Percentiles rank a stretch among this genome's conserved stretches.
These are phyloP conservation scores for Marsdenia floribunda DNA, from an alignment of 257 asterid genomes.

Conservation along the genomic window DNA sequence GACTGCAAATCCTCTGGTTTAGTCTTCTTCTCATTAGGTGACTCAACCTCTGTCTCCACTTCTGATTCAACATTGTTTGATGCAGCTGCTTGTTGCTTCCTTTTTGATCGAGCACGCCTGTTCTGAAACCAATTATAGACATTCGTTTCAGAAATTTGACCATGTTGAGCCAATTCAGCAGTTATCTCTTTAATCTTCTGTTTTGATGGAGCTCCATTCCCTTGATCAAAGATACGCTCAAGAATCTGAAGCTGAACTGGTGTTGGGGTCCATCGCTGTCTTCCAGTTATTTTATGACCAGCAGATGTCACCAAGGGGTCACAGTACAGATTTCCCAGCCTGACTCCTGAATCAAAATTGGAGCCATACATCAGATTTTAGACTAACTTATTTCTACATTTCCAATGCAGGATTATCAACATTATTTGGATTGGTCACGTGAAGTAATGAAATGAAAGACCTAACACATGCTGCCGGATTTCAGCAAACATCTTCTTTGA, in stretches of 20 bases:
- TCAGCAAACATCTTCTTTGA: conserved; percentile 4
- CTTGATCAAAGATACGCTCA: conserved; percentile 88
- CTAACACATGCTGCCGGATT: not conserved
- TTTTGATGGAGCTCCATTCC: conserved; percentile 92
- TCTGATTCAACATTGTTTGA: conserved; percentile 70
- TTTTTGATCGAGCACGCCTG: conserved; percentile 94
- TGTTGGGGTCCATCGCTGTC: conserved; percentile 97
- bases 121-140: conserved; percentile 99
- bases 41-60: conserved; percentile 92
- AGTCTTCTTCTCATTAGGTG: conserved; percentile 78
- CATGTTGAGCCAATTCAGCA: conserved; percentile 82
- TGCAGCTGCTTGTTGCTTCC: conserved; percentile 70
- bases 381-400: not conserved
- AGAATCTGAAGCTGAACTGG: conserved; percentile 94
- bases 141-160: conserved; percentile 93
- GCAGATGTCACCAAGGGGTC: conserved; percentile 71
- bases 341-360: conserved; percentile 49
- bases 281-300: conserved; percentile 75
- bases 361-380: not conserved
- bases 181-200: conserved; percentile 95
- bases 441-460: not conserved
- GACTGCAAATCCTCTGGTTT: conserved; percentile 70
- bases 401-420: not conserved
- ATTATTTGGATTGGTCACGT: not conserved
- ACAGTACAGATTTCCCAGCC: conserved; percentile 77